A percentile compares a stretch with the other conserved stretches of the same genome.
These are phyloP conservation scores for Ogataea saltuana DNA, from an alignment of 805 yeast species.

Conservation along the genomic window DNA sequence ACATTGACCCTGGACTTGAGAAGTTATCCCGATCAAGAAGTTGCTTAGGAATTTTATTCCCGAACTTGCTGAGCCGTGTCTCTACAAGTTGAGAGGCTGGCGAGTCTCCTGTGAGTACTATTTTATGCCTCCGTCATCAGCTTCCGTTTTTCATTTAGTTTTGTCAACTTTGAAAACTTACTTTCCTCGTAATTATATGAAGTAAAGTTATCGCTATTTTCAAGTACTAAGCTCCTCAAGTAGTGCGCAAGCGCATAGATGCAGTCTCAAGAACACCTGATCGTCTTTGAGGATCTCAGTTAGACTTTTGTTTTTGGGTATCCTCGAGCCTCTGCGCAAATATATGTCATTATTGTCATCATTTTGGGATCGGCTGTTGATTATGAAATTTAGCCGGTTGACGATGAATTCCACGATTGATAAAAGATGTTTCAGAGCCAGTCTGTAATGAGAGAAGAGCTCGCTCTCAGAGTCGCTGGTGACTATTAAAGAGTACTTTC, in stretches of 20 bases:
- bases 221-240: slow-evolving; percentile 33
- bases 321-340: slow-evolving; percentile 51
- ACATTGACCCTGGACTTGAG: slow-evolving; percentile 74
- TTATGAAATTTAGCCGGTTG: slow-evolving; percentile 21
- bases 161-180: not conserved
- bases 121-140: not conserved
- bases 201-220: not conserved
- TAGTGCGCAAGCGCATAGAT: slow-evolving; percentile 62
- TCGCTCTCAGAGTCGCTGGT: slow-evolving; percentile 55
- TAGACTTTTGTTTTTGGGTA: slow-evolving; percentile 56
- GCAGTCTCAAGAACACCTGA: slow-evolving; percentile 55
- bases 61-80: not conserved
- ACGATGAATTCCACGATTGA: slow-evolving; percentile 44
- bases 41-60: slow-evolving; percentile 14
- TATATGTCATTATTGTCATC: slow-evolving; percentile 50
- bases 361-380: slow-evolving; percentile 22
- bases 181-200: not conserved
- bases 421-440: slow-evolving; percentile 43
- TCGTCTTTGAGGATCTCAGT: slow-evolving; percentile 56
- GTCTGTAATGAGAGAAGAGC: slow-evolving; percentile 56
- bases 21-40: slow-evolving; percentile 48
- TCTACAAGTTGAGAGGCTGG: no score
- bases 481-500: slow-evolving; percentile 63
- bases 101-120: no score
- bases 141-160: not conserved